Evolutionary conservation across 2,329 filamentous ascomycete genomes (phyloP).

Genomic region (Neoscytalidium dimidiatum): DNA sequence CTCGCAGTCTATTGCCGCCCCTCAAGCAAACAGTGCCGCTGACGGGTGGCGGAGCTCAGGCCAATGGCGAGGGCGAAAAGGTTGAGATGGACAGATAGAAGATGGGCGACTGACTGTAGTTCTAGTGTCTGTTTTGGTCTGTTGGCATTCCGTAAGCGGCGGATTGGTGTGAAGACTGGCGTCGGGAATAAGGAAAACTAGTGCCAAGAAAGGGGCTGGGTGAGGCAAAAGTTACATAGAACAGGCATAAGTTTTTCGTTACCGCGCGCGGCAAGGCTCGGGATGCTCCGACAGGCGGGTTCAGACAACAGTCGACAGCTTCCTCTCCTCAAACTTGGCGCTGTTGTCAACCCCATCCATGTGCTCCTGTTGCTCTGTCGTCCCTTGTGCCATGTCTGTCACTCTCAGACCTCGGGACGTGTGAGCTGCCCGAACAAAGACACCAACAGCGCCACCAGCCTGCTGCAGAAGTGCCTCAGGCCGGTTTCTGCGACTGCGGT

Average conservation of each 20-base stretch:
- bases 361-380: no score
- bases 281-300: not conserved
- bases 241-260: not conserved
- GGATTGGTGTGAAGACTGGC: not conserved
- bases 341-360: not conserved
- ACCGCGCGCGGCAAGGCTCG: not conserved
- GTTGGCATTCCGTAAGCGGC: not conserved
- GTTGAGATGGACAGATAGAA: slow-evolving; percentile 10
- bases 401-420: no score
- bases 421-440: no score
- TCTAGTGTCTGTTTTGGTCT: not conserved
- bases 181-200: not conserved
- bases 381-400: no score
- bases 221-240: not conserved
- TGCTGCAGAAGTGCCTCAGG: no score
- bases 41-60: slow-evolving; percentile 19
- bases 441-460: no score
- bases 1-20: slow-evolving; percentile 39
- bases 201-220: not conserved
- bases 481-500: no score
- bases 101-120: not conserved
- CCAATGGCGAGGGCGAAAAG: slow-evolving; percentile 14
- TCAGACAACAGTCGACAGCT: not conserved
- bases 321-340: not conserved
- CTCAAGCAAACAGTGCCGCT: slow-evolving; percentile 41